phyloP scores from a whole-genome alignment of 345 rosid species.

The Eucalyptus pumila region DNA sequence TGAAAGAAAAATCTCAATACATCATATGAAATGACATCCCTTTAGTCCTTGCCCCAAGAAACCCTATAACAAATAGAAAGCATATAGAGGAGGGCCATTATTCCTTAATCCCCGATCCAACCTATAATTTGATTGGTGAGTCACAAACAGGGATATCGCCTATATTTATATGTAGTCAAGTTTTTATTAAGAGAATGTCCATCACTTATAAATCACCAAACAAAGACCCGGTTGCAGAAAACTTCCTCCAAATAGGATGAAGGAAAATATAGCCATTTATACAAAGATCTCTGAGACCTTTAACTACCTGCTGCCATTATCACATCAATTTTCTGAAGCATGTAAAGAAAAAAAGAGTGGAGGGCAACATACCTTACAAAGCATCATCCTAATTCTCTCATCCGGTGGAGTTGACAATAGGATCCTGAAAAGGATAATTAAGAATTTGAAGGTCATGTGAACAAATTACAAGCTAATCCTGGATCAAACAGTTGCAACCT shows the following conservation, averaged over 20 bases:
- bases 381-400: slow-evolving; percentile 60
- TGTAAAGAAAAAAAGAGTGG: background rate
- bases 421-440: slow-evolving; percentile 27
- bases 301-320: background rate
- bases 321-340: background rate
- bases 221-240: background rate
- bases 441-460: background rate
- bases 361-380: slow-evolving; percentile 54
- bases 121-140: background rate
- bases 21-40: background rate
- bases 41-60: background rate
- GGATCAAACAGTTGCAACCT: background rate
- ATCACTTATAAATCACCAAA: background rate
- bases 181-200: background rate
- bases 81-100: background rate
- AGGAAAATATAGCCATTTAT: background rate
- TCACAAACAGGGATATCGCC: background rate
- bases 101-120: background rate
- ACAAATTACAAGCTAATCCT: background rate
- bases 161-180: background rate
- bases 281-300: background rate
- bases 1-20: background rate
- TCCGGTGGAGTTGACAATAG: slow-evolving; percentile 50
- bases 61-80: background rate
- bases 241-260: background rate